phyloP scores from a whole-genome alignment of 2,329 filamentous ascomycete species.

The Paradendryphiella salina region DNA sequence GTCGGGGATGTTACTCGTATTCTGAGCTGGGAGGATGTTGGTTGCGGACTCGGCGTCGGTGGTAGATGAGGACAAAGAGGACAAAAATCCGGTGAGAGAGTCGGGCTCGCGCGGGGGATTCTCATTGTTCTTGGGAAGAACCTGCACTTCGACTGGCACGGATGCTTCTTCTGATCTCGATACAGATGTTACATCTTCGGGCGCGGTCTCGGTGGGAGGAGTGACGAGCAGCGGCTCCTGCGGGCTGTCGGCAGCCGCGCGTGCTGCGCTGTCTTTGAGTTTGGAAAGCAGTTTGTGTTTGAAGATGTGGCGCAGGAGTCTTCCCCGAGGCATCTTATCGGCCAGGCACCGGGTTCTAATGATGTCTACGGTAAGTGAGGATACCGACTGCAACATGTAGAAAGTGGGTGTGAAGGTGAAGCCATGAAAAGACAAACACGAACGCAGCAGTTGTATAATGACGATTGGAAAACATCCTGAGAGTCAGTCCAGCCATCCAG shows the following conservation, averaged over 20 bases:
- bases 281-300: constrained; percentile 10
- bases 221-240: neutral
- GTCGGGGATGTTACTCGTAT: neutral
- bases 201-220: neutral
- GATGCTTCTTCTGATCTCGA: neutral
- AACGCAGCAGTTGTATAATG: neutral
- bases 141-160: constrained; percentile 1
- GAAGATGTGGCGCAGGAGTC: constrained; percentile 23
- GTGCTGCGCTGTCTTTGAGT: neutral
- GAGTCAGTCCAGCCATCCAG: neutral
- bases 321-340: constrained; percentile 9
- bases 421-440: neutral
- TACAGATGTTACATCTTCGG: too few species aligned
- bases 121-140: neutral
- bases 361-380: neutral
- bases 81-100: neutral
- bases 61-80: neutral
- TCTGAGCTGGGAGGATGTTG: neutral
- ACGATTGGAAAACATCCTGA: neutral
- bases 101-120: neutral
- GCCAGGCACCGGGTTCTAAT: neutral
- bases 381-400: neutral
- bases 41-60: neutral
- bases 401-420: neutral
- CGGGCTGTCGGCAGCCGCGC: neutral